Conservation (phyloP, 345 rosid species). For the Excoecaria agallocha region DNA sequence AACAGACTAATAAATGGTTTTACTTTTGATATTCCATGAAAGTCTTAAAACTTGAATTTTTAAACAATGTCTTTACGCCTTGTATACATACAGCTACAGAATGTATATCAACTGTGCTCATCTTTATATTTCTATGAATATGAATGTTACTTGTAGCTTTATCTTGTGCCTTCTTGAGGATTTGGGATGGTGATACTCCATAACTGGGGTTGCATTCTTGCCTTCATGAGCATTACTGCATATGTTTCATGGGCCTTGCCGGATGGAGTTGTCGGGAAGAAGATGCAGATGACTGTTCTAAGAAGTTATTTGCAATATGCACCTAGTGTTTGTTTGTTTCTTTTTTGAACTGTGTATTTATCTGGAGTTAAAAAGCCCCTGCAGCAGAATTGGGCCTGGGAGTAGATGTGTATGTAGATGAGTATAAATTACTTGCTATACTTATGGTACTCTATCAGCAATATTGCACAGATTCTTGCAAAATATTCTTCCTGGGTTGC, state of each 20-base stretch:
- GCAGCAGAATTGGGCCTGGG: constrained; percentile 60
- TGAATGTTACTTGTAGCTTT: constrained; percentile 21
- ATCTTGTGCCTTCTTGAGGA: constrained; percentile 28
- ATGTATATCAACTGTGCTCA: neutral
- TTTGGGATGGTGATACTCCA: constrained; percentile 17
- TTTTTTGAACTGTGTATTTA: constrained; percentile 30
- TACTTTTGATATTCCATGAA: neutral
- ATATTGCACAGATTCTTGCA: constrained; percentile 72
- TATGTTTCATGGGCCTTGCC: constrained; percentile 30
- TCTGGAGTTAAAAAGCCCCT: constrained; percentile 48
- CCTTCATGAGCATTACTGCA: constrained; percentile 34
- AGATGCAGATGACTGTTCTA: constrained; percentile 29
- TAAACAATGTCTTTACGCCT: neutral
- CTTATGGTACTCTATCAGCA: constrained; percentile 58
- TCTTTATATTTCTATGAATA: neutral
- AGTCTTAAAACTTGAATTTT: neutral
- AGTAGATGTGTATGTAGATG: constrained; percentile 57
- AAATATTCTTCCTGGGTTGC: constrained; percentile 54
- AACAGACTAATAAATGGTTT: neutral
- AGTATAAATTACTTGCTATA: constrained; percentile 52
- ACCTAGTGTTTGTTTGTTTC: constrained; percentile 31
- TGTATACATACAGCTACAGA: neutral
- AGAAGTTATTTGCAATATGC: constrained; percentile 24
- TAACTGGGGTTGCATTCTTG: constrained; percentile 27
- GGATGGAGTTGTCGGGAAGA: constrained; percentile 34